Evolutionary conservation across 2,329 filamentous ascomycete genomes (phyloP).

Genomic region (Neoascochyta sp.): DNA sequence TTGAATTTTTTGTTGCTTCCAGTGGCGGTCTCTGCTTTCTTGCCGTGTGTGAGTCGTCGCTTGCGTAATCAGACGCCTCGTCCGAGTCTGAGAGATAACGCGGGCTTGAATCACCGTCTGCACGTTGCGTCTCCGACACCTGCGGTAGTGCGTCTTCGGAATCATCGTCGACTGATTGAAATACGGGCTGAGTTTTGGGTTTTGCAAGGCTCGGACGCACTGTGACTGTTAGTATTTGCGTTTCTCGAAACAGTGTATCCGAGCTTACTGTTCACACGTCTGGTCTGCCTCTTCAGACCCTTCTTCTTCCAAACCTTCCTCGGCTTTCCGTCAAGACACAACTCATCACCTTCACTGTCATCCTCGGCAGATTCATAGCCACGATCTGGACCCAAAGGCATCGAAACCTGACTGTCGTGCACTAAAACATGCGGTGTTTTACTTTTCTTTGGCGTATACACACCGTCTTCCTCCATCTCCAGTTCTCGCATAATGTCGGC

Average conservation of each 20-base stretch:
- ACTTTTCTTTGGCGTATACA: constrained; percentile 21
- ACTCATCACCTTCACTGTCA: constrained; percentile 41
- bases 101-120: constrained; percentile 33
- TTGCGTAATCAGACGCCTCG: constrained; percentile 43
- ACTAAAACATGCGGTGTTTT: constrained; percentile 37
- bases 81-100: constrained; percentile 33
- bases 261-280: constrained; percentile 56
- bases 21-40: constrained; percentile 23
- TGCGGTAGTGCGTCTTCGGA: constrained; percentile 42
- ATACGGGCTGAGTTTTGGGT: constrained; percentile 43
- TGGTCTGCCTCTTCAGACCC: constrained; percentile 75
- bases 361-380: constrained; percentile 57
- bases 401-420: constrained; percentile 43
- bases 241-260: constrained; percentile 1
- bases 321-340: constrained; percentile 57
- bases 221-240: constrained; percentile 25
- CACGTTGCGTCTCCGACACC: constrained; percentile 32
- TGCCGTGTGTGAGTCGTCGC: constrained; percentile 36
- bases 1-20: constrained; percentile 8
- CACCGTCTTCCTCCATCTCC: constrained; percentile 49
- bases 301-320: constrained; percentile 74
- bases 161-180: constrained; percentile 21
- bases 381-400: constrained; percentile 47
- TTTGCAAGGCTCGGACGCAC: constrained; percentile 39
- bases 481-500: constrained; percentile 69